Evolutionary conservation across 192 early-diverging fungal species (phyloP).

Genomic region (Entomortierella parvispora): DNA sequence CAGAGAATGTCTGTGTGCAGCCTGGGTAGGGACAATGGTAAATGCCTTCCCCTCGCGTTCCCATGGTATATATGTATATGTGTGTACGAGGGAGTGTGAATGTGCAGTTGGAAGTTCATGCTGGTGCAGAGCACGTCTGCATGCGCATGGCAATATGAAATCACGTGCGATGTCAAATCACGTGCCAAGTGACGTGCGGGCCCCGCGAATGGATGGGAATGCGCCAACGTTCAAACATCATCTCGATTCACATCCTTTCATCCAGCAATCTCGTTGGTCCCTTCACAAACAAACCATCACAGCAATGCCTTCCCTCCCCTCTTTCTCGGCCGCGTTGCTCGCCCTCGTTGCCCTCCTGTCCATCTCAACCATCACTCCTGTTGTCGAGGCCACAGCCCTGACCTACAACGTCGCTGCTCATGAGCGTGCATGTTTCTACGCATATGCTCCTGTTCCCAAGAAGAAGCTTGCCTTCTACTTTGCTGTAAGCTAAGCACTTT

Average conservation of each 20-base stretch:
- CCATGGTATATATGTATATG: too few species aligned
- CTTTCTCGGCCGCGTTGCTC: constrained; percentile 26
- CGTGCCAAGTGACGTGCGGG: too few species aligned
- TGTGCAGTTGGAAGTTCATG: too few species aligned
- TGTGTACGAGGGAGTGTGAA: too few species aligned
- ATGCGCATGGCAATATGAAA: too few species aligned
- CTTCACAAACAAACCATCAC: constrained; percentile 17
- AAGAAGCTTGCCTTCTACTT: constrained; percentile 98
- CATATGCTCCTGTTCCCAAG: constrained; percentile 73
- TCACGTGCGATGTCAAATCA: too few species aligned
- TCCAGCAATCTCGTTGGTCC: not conserved
- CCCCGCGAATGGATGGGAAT: too few species aligned
- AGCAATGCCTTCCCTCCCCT: constrained; percentile 22
- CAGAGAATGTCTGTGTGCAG: too few species aligned
- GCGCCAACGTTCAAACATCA: too few species aligned
- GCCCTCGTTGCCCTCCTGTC: constrained; percentile 43
- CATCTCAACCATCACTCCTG: constrained; percentile 25
- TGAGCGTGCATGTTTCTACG: constrained; percentile 94
- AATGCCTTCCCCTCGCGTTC: too few species aligned
- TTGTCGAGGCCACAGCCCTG: constrained; percentile 62
- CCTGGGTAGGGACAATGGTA: too few species aligned
- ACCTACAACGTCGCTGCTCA: constrained; percentile 91
- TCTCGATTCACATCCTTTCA: not conserved
- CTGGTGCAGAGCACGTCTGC: too few species aligned
- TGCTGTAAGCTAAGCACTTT: constrained; percentile 79